Evolutionary conservation across 805 yeast genomes (phyloP), one percentile per base, ranked within the genome.

Genomic region (Spathaspora arborariae): DNA sequence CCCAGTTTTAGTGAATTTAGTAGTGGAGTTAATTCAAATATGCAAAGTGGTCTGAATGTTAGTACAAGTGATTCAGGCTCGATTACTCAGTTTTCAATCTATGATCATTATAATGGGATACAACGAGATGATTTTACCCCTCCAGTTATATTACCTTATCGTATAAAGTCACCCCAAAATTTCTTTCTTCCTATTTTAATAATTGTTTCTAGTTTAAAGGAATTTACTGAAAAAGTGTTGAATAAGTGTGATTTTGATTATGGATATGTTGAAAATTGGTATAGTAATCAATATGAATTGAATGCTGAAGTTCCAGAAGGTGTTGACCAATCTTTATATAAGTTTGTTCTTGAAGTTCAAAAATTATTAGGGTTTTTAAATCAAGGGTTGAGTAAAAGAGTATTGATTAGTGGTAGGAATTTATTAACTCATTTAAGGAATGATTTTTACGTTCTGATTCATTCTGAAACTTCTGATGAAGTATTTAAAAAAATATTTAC

Each of bases 181-280:
- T 59, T 56, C 48, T 47, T 67, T 46, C 51, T 63, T 2, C 68
- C 74, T 4, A 35, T 68, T 6, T 40, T 68, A 3, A 45, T 53
- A 19, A 58, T 67, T n/a, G 51, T 64, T 36, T 53, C 67, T 1
- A 63, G 64, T 42, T 45, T 59, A 51, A 9, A 20, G 44, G 16
- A 38, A 45, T 42, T 59, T 36, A 48, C 57, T 51, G 38, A 46
- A 35, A 20, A 37, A 30, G 3, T 24, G 27, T 24, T 24, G 27
- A 24, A 13, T 3, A 36, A 41, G 26, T n/a, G n/a, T n/a, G 50
- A 47, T 2, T 48, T 46, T 35, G 53, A 56, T 39, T 54, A 51
- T 37, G 56, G 48, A 6, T 57, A 51, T 46, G 52, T 45, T 5
- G 36, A 45, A 11, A 40, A 51, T 22, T 60, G 65, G 65, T 59